Base-by-base conservation (phyloP, 2,329 filamentous ascomycete species). In the Alternaria hordeiaustralica region DNA sequence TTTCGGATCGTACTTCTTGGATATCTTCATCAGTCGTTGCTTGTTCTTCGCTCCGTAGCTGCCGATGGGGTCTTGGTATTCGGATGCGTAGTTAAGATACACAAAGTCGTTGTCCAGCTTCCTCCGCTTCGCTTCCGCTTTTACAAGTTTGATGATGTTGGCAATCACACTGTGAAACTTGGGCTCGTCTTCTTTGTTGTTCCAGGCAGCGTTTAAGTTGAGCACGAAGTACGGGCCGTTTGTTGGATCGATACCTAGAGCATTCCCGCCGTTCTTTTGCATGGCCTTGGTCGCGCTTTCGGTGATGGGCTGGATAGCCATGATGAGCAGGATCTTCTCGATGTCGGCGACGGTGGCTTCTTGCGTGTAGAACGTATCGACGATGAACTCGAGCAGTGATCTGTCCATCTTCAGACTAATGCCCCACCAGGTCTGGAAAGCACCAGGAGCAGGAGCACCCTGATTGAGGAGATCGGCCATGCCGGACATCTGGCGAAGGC, bases 1-100 rank as follows among this genome's bases (percentile, higher is more conserved):
- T 4, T 62, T 65, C 0, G 82, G 80, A 63, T 84, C 82, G 58
- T 82, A 83, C 61, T 74, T 77, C 18, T 61, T 66, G 8, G 75
- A 75, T 13, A 82, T 68, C 3, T 63, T 57, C 43, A 69, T 66
- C 62, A 84, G 56, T 9, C 68, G 69, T 11, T 60, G n/a, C n/a
- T 63, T 65, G 15, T 63, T 67, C 26, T 44, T 55, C 36, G 65
- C 43, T 0, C 83, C 82, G 67, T 84, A 85, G 20, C 77, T 74
- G 7, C 65, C 65, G 56, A 84, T 72, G 0, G 80, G 75, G 63
- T 82, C 75, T 64, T 85, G 82, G 55, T 74, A 79, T 62, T 75
- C 70, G 46, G 61, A 65, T 4, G 63, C 67, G 15, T 70, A 68
- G n/a, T 68, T 68, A 12, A 70, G 33, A 41, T 69, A 69, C 3